Percentiles rank a stretch among this genome's conserved stretches.
These are phyloP conservation scores for Omphalotus olearius DNA, from an alignment of 1,284 basidiomycete species.

Conservation along the genomic window DNA sequence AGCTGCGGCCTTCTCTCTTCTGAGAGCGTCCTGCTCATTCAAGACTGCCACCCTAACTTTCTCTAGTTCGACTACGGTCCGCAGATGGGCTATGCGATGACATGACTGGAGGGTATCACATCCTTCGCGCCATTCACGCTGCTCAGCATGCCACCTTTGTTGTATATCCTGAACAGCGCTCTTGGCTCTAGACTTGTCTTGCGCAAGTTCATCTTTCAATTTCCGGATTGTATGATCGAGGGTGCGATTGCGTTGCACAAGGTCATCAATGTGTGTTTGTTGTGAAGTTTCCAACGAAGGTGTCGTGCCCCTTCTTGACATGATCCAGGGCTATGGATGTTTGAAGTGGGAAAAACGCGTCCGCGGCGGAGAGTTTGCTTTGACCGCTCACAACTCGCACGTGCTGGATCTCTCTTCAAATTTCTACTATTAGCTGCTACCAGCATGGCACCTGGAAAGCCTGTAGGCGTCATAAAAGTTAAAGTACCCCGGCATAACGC, in stretches of 20 bases:
- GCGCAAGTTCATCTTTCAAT: conserved; percentile 40
- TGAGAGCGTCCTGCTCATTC: conserved; percentile 45
- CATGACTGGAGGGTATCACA: conserved; percentile 57
- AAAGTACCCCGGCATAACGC: conserved; percentile 73
- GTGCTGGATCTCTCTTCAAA: neutral
- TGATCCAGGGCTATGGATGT: too few relatives aligned
- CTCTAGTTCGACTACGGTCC: conserved; percentile 47
- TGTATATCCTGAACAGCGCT: conserved; percentile 40
- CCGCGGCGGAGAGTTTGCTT: neutral
- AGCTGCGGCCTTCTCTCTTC: conserved; percentile 50
- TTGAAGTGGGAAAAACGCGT: neutral
- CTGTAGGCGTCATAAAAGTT: conserved; percentile 49
- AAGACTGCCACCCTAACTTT: conserved; percentile 43
- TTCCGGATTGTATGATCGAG: conserved; percentile 55
- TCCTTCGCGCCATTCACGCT: conserved; percentile 53
- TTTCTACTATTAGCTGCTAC: neutral
- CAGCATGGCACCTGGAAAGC: conserved; percentile 58
- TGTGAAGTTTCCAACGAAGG: conserved; percentile 50
- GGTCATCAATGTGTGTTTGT: conserved; percentile 61
- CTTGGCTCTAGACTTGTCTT: conserved; percentile 40
- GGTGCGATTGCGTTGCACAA: conserved; percentile 58
- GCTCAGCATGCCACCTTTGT: conserved; percentile 46
- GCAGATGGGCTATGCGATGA: conserved; percentile 60
- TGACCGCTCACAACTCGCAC: neutral
- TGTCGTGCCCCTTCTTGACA: conserved; percentile 24